These are phyloP conservation scores for Epichloe brachyelytri DNA, from an alignment of 2,329 filamentous ascomycete genomes.

Conservation along the genomic window DNA sequence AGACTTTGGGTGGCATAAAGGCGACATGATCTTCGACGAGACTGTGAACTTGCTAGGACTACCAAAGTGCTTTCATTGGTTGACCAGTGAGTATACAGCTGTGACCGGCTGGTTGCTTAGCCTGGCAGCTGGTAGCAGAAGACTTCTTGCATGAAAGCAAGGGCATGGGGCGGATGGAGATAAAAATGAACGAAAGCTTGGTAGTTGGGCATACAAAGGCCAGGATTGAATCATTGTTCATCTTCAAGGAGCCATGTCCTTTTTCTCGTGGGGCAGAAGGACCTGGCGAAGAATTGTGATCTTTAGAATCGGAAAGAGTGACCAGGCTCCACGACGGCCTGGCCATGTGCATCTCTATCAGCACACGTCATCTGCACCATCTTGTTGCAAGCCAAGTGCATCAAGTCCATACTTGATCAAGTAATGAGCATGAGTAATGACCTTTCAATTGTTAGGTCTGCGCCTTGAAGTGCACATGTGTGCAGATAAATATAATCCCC, in stretches of 20 bases:
- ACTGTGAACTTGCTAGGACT: background rate
- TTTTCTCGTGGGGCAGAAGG: background rate
- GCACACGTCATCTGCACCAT: background rate
- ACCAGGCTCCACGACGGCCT: background rate
- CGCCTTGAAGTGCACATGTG: background rate
- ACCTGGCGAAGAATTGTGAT: background rate
- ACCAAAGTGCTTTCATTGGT: background rate
- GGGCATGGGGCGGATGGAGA: background rate
- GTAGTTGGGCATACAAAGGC: background rate
- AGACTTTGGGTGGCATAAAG: constrained; percentile 10
- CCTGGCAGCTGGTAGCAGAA: background rate
- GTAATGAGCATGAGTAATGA: too few species aligned
- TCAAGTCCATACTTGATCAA: too few species aligned
- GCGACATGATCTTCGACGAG: constrained; percentile 9
- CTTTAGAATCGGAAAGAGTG: background rate
- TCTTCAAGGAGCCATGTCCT: background rate
- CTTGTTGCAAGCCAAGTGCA: background rate
- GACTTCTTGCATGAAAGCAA: background rate
- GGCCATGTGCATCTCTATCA: too few species aligned
- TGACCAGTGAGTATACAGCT: background rate
- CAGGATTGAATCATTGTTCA: background rate
- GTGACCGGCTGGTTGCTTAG: background rate
- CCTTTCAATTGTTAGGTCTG: background rate
- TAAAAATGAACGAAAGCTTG: background rate
- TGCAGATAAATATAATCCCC: background rate